Conservation (phyloP, 306 rosid genomes). For the Rosa chinensis region DNA sequence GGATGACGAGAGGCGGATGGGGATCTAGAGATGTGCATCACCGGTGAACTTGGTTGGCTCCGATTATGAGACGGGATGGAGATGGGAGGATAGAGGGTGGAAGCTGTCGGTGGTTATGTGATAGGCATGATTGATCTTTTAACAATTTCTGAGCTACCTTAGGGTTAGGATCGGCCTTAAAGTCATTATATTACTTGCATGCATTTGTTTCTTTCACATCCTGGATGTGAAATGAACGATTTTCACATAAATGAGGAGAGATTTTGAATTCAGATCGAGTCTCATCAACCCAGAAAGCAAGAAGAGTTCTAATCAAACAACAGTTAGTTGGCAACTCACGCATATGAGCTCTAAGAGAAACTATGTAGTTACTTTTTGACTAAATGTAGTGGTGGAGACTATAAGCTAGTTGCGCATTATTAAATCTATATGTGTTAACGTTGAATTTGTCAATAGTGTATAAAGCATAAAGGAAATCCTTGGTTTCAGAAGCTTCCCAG, state of each 20-base stretch:
- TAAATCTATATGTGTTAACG: neutral
- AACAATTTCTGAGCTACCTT: neutral
- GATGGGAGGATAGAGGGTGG: neutral
- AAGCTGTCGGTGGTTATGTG: neutral
- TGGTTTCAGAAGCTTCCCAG: slow-evolving; percentile 25
- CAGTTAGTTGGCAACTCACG: neutral
- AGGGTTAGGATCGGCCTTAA: neutral
- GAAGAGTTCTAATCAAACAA: neutral
- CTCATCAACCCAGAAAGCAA: neutral
- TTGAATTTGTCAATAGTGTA: slow-evolving; percentile 2
- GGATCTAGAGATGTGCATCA: neutral
- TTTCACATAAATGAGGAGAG: neutral
- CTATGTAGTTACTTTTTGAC: slow-evolving; percentile 6
- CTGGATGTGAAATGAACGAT: neutral
- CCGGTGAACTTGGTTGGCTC: neutral
- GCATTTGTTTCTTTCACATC: neutral
- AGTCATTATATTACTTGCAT: neutral
- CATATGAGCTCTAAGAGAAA: neutral
- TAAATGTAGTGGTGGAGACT: neutral
- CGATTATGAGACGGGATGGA: neutral
- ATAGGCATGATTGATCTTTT: neutral
- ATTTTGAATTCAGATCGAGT: neutral
- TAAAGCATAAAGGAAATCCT: slow-evolving; percentile 4
- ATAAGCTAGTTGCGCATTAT: neutral
- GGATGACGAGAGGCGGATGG: neutral